Conservation (phyloP, 2,329 filamentous ascomycete species). For the Pezicula radicicola region DNA sequence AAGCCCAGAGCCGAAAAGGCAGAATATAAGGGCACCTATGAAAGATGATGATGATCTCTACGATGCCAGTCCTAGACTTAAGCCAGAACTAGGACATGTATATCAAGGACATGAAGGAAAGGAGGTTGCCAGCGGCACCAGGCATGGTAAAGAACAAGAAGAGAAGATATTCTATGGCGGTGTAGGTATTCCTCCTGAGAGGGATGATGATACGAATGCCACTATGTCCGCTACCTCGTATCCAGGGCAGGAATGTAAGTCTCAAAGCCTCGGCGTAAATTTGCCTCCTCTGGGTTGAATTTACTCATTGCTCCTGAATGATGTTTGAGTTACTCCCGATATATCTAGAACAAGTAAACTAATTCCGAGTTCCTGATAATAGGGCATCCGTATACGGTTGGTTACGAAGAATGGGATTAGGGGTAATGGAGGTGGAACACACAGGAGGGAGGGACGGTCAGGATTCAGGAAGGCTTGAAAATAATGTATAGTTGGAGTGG, state of each 20-base stretch:
- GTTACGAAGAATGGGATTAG: conserved; percentile 4
- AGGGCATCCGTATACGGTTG: conserved; percentile 33
- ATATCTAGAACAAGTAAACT: no score
- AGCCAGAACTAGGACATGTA: conserved; percentile 5
- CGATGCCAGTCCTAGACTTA: conserved; percentile 28
- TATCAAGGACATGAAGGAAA: neutral
- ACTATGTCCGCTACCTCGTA: conserved; percentile 67
- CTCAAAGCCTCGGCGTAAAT: no score
- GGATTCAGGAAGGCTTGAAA: neutral
- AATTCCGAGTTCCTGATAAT: no score
- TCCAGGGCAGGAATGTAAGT: conserved; percentile 62
- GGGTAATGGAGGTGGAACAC: neutral
- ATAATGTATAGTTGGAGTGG: neutral
- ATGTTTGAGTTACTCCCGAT: no score
- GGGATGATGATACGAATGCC: conserved; percentile 36
- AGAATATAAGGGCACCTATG: neutral
- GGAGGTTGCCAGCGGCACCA: conserved; percentile 2
- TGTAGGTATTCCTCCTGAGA: conserved; percentile 35
- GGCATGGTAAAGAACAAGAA: conserved; percentile 34
- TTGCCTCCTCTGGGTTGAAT: no score
- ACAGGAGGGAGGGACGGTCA: neutral
- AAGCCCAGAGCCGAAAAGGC: neutral
- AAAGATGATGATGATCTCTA: conserved; percentile 29
- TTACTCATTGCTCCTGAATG: no score
- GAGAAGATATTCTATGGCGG: conserved; percentile 46